Evolutionary conservation across 73 alveolate genomes (phyloP), one percentile per base, ranked within the genome.

Genomic region (Paramecium caudatum): DNA sequence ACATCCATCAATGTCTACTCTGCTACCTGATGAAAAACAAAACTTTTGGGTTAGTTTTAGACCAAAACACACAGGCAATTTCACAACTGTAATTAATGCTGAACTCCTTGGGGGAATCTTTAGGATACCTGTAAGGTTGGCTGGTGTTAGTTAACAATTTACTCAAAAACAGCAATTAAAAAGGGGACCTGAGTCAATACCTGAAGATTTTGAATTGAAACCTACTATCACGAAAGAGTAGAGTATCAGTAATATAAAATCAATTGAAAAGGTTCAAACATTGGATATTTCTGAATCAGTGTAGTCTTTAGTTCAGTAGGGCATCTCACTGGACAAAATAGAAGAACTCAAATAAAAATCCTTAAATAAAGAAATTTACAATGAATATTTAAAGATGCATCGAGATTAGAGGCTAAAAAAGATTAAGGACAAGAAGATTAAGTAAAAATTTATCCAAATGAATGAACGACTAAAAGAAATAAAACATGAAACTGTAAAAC

Each of bases 51-150:
- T 98, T 8, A 94, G 97, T 82, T 98, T 98, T 68, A 97, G 94
- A 90, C 99, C 99, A 7, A 97, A 97, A 93, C 96, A 96, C 82
- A 91, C 97, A 36, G 99, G 99, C 4, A 93, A 95, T 82, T 97
- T 97, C 95, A 93, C 94, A 8, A 68, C 94, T 41, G 90, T 82
- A 19, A 91, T 98, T 90, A 83, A 90, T 32, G 91, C 97, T 81
- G 95, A 94, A 82, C 91, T 97, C 55, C 94, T 98, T 3, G 96
- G 95, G 61, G 97, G 96, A 82, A 91, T 96, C 61, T 98, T 97
- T 90, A 95, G 94, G 91, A 95, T 98, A 32, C 99, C 99, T 6
- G 91, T 98, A 4, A 96, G 95, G 46, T 94, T 98, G 4, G 94
- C 92, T 92, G 99, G 99, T 0, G 82, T 92, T 0, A 91, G 97